phyloP scores from a whole-genome alignment of 2,329 filamentous ascomycete species.

The Aspergillus luchuensis region DNA sequence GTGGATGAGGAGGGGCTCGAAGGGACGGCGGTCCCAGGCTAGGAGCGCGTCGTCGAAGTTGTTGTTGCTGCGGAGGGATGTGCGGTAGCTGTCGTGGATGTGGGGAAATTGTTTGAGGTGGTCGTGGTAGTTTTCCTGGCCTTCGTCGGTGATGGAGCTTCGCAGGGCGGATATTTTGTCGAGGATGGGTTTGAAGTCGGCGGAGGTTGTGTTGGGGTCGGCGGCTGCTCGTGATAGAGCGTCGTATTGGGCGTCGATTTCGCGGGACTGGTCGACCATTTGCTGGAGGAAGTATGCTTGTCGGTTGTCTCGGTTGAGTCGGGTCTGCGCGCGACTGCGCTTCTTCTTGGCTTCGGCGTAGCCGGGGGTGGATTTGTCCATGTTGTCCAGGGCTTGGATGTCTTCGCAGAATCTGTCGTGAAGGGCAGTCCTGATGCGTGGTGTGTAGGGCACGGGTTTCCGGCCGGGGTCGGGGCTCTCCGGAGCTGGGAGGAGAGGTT shows the following conservation, averaged over 20 bases:
- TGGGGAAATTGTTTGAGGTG: slow-evolving; percentile 37
- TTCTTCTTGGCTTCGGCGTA: slow-evolving; percentile 27
- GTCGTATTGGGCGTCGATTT: slow-evolving; percentile 33
- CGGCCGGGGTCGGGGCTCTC: slow-evolving; percentile 18
- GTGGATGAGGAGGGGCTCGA: slow-evolving; percentile 66
- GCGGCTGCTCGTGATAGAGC: slow-evolving; percentile 30
- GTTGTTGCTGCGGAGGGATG: slow-evolving; percentile 28
- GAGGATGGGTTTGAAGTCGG: slow-evolving; percentile 27
- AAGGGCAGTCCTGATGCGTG: slow-evolving; percentile 42
- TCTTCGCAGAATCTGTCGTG: slow-evolving; percentile 29
- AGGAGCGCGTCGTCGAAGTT: slow-evolving; percentile 56
- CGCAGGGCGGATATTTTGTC: slow-evolving; percentile 21
- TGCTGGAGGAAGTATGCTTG: slow-evolving; percentile 16
- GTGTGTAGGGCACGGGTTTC: slow-evolving; percentile 28
- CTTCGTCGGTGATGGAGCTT: slow-evolving; percentile 8
- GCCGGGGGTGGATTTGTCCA: neutral
- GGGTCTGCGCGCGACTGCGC: slow-evolving; percentile 14
- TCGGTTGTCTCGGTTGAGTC: slow-evolving; percentile 33
- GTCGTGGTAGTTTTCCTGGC: slow-evolving; percentile 5
- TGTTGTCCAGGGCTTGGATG: slow-evolving; percentile 15
- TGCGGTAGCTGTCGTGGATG: slow-evolving; percentile 57
- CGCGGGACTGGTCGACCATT: slow-evolving; percentile 20
- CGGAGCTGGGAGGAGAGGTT: slow-evolving; percentile 28
- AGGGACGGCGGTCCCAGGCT: slow-evolving; percentile 68
- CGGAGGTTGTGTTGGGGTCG: slow-evolving; percentile 21